phyloP scores from a whole-genome alignment of 73 alveolate species.

The Symbiodinium natans region DNA sequence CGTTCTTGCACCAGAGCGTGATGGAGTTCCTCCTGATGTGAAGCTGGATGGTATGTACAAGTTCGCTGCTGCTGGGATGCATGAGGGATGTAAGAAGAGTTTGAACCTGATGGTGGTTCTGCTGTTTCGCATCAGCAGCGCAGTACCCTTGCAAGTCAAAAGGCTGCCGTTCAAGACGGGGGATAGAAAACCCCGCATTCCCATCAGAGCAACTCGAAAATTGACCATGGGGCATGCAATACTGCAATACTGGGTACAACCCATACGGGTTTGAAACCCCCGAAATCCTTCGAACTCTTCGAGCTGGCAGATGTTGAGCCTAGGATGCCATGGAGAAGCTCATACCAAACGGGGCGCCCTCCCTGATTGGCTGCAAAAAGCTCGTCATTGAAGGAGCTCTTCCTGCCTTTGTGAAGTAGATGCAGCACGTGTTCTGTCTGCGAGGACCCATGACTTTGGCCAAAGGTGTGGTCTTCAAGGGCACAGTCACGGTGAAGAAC shows the following conservation, averaged over 20 bases:
- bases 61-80: constrained; percentile 17
- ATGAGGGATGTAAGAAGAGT: too few relatives aligned
- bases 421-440: neutral
- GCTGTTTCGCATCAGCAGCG: too few relatives aligned
- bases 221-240: too few relatives aligned
- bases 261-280: too few relatives aligned
- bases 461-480: constrained; percentile 61
- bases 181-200: too few relatives aligned
- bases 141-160: too few relatives aligned
- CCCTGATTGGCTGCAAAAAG: constrained; percentile 71
- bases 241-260: too few relatives aligned
- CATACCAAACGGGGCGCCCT: constrained; percentile 76
- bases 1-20: constrained; percentile 59
- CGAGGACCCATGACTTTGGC: constrained; percentile 68
- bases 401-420: neutral
- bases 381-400: constrained; percentile 55
- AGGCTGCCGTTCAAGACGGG: too few relatives aligned
- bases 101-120: too few relatives aligned
- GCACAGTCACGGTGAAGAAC: constrained; percentile 80
- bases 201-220: too few relatives aligned
- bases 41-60: constrained; percentile 93
- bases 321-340: constrained; percentile 86
- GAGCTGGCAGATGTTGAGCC: too few relatives aligned
- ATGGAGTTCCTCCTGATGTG: constrained; percentile 82
- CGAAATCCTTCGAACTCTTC: too few relatives aligned